Evolutionary conservation across 805 yeast species (phyloP), one percentile per base, ranked within the genome.

Genomic region (Middelhovenomyces tepae): DNA sequence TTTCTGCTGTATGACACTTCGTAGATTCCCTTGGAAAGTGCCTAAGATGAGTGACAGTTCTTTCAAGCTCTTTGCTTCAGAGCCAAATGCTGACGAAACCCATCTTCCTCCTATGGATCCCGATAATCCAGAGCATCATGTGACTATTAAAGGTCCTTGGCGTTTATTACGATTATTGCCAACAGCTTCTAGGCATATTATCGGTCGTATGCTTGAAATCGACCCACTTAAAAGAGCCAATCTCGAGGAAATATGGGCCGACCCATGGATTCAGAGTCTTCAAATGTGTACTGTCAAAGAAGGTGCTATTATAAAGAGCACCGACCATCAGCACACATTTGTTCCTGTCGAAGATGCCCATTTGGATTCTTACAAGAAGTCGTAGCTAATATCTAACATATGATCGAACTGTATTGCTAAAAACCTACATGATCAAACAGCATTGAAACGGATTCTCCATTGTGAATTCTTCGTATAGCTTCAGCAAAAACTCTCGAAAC

Each of bases 371-470:
- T 53, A 53, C 34, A 48, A 52, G 42, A 51, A 50, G 39, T 42
- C 27, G 10, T 8, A 11, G 7, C 23, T 13, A 7, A 13, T 15
- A 13, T 28, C 7, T 16, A 13, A 28, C 15, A n/a, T 11, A 20
- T 21, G 9, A n/a, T 21, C 23, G 23, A 21, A 9, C n/a, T n/a
- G 9, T 34, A 4, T 21, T 8, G 26, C 11, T 25, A 15, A 18
- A 25, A 20, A 15, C 25, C 18, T 22, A 22, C 93, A 46, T 82
- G 87, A 48, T 86, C 95, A 60, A 87, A 91, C 40, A 91, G 65
- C 83, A 85, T 80, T 13, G 94, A 79, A 11, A 91, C 94, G 10
- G 89, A 76, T 63, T 91, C 99, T 45, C 99, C 99, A 47, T 91
- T 91, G 57, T 91, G 94, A 32, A 91, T 89, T 56, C 99, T 71